Conservation (phyloP, 2,329 filamentous ascomycete species). For the Venturia nashicola region DNA sequence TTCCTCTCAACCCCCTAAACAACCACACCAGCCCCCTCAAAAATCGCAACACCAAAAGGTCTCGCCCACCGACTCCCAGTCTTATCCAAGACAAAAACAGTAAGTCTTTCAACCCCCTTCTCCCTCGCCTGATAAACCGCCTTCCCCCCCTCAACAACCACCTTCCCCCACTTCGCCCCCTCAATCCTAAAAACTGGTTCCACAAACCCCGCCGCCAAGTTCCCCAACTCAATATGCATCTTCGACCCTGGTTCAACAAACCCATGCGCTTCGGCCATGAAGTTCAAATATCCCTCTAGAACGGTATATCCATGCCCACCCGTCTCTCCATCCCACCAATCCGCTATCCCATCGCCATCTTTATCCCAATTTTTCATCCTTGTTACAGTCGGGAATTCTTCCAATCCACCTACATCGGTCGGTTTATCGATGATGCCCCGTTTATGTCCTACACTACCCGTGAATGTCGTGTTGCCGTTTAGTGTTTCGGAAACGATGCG, state of each 20-base stretch:
- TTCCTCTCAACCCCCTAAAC: background rate
- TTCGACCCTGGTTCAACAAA: background rate
- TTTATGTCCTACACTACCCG: constrained; percentile 31
- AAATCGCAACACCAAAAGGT: background rate
- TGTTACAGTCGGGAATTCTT: background rate
- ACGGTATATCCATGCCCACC: constrained; percentile 20
- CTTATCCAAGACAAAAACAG: background rate
- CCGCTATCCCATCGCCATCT: constrained; percentile 39
- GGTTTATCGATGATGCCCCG: constrained; percentile 31
- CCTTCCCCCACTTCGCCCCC: background rate
- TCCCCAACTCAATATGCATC: background rate
- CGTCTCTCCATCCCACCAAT: constrained; percentile 34
- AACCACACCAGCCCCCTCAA: background rate
- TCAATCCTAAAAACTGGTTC: background rate
- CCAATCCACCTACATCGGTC: background rate
- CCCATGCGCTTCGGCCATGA: background rate
- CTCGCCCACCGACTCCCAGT: background rate
- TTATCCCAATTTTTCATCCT: constrained; percentile 26
- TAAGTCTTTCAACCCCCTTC: background rate
- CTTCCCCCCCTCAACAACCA: background rate
- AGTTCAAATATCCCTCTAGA: background rate
- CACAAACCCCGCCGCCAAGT: background rate
- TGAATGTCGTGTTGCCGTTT: constrained; percentile 18
- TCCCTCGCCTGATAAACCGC: background rate
- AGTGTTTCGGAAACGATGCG: constrained; percentile 31